Evolutionary conservation across 2,329 filamentous ascomycete genomes (phyloP).

Genomic region (Thyridium curvatum): DNA sequence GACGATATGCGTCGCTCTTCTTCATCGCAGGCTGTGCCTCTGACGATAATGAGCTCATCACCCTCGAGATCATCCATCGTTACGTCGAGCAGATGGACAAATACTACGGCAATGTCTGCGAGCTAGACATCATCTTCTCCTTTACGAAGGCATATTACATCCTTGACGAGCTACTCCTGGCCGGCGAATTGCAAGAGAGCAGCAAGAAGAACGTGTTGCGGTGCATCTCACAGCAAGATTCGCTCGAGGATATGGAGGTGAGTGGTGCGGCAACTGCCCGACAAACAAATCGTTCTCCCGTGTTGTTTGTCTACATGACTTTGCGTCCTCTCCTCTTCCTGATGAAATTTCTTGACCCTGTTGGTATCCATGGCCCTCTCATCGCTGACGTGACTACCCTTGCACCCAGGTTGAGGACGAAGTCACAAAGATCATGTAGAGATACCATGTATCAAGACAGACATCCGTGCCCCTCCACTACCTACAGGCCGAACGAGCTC

Average conservation of each 20-base stretch:
- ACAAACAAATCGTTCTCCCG: slow-evolving; percentile 2
- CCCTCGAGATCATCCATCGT: slow-evolving; percentile 95
- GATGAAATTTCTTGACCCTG: slow-evolving; percentile 2
- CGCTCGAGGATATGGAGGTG: slow-evolving; percentile 98
- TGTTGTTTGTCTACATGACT: slow-evolving; percentile 1
- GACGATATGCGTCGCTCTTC: slow-evolving; percentile 96
- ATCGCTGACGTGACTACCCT: slow-evolving; percentile 45
- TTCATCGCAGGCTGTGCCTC: slow-evolving; percentile 97
- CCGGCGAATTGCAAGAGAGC: slow-evolving; percentile 96
- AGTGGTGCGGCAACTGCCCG: slow-evolving; percentile 32
- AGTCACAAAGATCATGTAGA: slow-evolving; percentile 83
- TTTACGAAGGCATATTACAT: slow-evolving; percentile 99
- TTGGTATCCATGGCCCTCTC: slow-evolving; percentile 6
- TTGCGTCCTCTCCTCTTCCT: slow-evolving; percentile 1
- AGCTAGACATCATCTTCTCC: slow-evolving; percentile 99
- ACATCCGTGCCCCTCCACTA: too few relatives aligned
- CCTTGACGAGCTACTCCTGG: slow-evolving; percentile 88
- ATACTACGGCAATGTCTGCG: slow-evolving; percentile 99
- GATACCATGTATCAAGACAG: slow-evolving; percentile 1
- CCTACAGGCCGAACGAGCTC: too few relatives aligned
- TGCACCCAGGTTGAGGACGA: slow-evolving; percentile 74
- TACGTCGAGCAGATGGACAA: slow-evolving; percentile 99
- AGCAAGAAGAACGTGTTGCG: slow-evolving; percentile 98
- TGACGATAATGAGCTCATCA: slow-evolving; percentile 98
- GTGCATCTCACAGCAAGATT: slow-evolving; percentile 95